phyloP scores from a whole-genome alignment of 2,329 filamentous ascomycete genomes.

The Podosphaera xanthii region DNA sequence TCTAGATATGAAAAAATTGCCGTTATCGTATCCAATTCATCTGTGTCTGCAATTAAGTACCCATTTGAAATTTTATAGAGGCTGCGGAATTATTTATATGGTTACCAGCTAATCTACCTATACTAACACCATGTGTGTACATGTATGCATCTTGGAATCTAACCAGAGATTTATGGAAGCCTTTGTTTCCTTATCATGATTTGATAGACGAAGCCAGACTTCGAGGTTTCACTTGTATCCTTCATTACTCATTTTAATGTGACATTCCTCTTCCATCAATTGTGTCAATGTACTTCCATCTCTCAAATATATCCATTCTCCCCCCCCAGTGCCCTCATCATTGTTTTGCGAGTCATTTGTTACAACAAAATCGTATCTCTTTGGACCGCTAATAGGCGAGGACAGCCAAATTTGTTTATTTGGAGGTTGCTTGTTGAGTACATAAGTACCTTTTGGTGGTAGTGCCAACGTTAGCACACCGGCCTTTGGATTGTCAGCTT shows the following conservation, averaged over 20 bases:
- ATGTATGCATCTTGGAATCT: too few species aligned
- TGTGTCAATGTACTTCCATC: constrained; percentile 57
- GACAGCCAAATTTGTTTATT: constrained; percentile 97
- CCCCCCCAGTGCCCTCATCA: constrained; percentile 52
- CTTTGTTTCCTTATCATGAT: too few species aligned
- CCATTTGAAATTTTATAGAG: too few species aligned
- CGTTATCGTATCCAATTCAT: too few species aligned
- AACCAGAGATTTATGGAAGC: too few species aligned
- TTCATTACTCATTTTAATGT: constrained; percentile 24
- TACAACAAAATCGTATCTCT: constrained; percentile 80
- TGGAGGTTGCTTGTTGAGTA: constrained; percentile 95
- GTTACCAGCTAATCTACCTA: too few species aligned
- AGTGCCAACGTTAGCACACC: constrained; percentile 64
- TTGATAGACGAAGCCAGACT: too few species aligned
- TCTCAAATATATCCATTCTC: constrained; percentile 71
- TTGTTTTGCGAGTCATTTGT: constrained; percentile 48
- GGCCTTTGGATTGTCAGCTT: constrained; percentile 28
- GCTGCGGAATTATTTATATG: too few species aligned
- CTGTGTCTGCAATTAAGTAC: too few species aligned
- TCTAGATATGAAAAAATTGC: too few species aligned
- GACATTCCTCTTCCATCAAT: constrained; percentile 54
- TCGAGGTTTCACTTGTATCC: background rate
- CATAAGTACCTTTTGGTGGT: constrained; percentile 53
- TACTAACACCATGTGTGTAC: too few species aligned
- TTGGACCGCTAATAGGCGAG: constrained; percentile 74